Evolutionary conservation across 495 filamentous ascomycete genomes (phyloP), one percentile per base, ranked within the genome.

Genomic region (Neurospora pannonica): DNA sequence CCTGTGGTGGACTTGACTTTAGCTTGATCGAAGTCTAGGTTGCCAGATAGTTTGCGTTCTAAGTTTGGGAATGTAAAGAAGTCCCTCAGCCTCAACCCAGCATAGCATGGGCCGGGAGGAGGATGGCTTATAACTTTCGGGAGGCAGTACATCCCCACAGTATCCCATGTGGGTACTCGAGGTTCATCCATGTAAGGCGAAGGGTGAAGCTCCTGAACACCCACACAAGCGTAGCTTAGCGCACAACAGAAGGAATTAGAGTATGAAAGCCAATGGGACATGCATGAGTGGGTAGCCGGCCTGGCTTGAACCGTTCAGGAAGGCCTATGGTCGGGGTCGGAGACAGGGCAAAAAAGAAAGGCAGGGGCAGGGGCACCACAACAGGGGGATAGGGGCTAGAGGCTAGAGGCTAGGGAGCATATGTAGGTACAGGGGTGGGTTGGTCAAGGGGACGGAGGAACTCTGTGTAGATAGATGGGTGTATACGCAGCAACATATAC

Each of bases 91-190:
- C 80, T 78, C 80, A 79, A 73, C 54, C 73, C 73, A 73, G 74
- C 76, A 62, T 76, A 75, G 78, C 77, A 78, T 72, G 76, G 73
- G 73, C 72, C 72, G 54, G 79, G 78, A 76, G 43, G 74, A 77
- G 75, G 73, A 76, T 77, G 74, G 79, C 79, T 81, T 78, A 79
- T 79, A 81, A 78, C 54, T 74, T 72, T 72, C 75, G 71, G 71
- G 77, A 75, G 76, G 79, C 78, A 73, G 79, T 79, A 79, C 78
- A 76, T 78, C 79, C 71, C 76, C 77, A 79, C 75, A 79, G 73
- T 76, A n/a, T 70, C 73, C 37, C 24, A 67, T 67, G 54, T 37
- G 34, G 36, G 19, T 39, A 71, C 36, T 67, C 28, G 54, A 34
- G 54, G 54, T 31, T 67, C 54, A 67, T 67, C 54, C 28, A 62